Conservation (phyloP, 176 grass and related monocot genomes). For the Carex kokanica region DNA sequence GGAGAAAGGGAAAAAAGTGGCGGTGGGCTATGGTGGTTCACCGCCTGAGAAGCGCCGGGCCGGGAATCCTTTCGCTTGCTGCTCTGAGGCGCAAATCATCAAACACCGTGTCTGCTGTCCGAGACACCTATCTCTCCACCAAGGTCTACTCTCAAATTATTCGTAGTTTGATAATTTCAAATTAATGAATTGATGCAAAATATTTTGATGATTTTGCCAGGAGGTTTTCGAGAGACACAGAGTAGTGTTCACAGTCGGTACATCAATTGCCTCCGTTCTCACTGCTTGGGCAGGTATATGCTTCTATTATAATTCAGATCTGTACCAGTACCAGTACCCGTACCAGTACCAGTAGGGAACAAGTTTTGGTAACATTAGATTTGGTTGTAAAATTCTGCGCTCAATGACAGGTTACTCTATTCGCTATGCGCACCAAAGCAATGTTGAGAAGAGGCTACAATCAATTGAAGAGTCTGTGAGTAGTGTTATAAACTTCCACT, state of each 20-base stretch:
- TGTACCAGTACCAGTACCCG: not conserved
- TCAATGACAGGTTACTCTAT: constrained; percentile 61
- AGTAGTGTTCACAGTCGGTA: constrained; percentile 85
- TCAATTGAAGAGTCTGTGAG: constrained; percentile 90
- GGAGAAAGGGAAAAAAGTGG: not conserved
- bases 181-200: not conserved
- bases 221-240: constrained; percentile 79
- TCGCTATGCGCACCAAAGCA: constrained; percentile 65
- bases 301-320: not conserved
- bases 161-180: too few relatives aligned
- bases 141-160: constrained; percentile 33
- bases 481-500: constrained; percentile 24
- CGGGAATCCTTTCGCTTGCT: constrained; percentile 30
- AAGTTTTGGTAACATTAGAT: not conserved
- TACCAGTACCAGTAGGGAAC: not conserved
- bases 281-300: constrained; percentile 77
- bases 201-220: constrained; percentile 33
- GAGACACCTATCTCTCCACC: constrained; percentile 79
- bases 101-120: constrained; percentile 65
- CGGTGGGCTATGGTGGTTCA: constrained; percentile 52
- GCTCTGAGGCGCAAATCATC: constrained; percentile 54
- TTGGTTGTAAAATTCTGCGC: constrained; percentile 3
- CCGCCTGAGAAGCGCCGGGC: constrained; percentile 43
- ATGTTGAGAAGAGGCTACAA: constrained; percentile 63
- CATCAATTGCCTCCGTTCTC: constrained; percentile 79